A percentile compares a stretch with the other conserved stretches of the same genome.
phyloP scores from a whole-genome alignment of 192 early-diverging fungal species.

The Umbelopsis ramanniana region DNA sequence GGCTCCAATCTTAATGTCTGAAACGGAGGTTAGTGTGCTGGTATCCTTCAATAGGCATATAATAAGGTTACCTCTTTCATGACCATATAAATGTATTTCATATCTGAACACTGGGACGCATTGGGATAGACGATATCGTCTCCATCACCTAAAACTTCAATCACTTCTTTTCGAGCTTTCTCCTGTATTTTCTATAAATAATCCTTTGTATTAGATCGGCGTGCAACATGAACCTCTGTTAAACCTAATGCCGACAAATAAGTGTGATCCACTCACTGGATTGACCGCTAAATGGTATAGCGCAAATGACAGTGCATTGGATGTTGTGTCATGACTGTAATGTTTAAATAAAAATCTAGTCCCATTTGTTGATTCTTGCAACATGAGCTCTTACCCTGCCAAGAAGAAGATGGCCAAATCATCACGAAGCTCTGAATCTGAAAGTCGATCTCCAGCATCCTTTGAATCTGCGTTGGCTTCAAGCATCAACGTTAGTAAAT shows the following conservation, averaged over 20 bases:
- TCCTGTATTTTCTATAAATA: slow-evolving; percentile 23
- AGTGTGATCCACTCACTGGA: not conserved
- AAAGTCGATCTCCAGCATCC: not conserved
- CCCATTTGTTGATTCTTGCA: not conserved
- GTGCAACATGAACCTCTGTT: not conserved
- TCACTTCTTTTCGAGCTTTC: slow-evolving; percentile 29
- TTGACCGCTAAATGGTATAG: slow-evolving; percentile 28
- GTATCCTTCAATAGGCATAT: too few species aligned
- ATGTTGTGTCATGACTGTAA: slow-evolving; percentile 28
- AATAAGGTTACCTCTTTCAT: slow-evolving; percentile 30
- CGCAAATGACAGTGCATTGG: slow-evolving; percentile 7
- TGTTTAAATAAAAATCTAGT: not conserved
- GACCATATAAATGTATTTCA: slow-evolving; percentile 44
- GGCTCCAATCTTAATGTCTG: slow-evolving; percentile 13
- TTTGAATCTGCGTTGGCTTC: slow-evolving; percentile 18
- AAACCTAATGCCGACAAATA: too few species aligned
- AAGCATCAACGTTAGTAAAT: slow-evolving; percentile 35
- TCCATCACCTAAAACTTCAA: slow-evolving; percentile 21
- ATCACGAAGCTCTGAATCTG: slow-evolving; percentile 21
- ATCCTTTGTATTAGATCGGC: not conserved
- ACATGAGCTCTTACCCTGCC: slow-evolving; percentile 1
- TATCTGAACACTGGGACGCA: slow-evolving; percentile 53
- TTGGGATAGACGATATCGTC: slow-evolving; percentile 29
- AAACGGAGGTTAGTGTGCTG: not conserved
- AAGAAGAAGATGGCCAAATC: slow-evolving; percentile 17